Percentiles rank a stretch among this genome's conserved stretches.
Conservation (phyloP, 495 filamentous ascomycete species). For the Glarea lozoyensis region DNA sequence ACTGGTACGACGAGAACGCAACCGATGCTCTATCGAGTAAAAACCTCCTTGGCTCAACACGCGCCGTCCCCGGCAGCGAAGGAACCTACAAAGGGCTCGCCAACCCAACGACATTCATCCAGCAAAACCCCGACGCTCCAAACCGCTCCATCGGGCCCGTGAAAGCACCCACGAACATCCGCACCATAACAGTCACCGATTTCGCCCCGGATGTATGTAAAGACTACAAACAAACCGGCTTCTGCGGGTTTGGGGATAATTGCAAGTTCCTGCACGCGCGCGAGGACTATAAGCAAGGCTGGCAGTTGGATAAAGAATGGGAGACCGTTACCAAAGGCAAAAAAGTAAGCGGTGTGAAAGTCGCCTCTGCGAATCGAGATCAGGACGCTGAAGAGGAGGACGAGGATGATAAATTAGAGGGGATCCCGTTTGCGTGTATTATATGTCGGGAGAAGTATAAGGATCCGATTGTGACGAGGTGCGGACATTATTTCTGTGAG, state of each 20-base stretch:
- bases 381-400: slow-evolving; percentile 47
- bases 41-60: slow-evolving; percentile 57
- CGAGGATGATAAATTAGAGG: slow-evolving; percentile 70
- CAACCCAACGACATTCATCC: slow-evolving; percentile 64
- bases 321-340: slow-evolving; percentile 74
- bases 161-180: slow-evolving; percentile 82
- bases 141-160: slow-evolving; percentile 68
- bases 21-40: slow-evolving; percentile 39
- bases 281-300: slow-evolving; percentile 86
- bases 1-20: slow-evolving; percentile 76
- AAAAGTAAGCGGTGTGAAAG: slow-evolving; percentile 50
- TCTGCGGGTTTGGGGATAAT: slow-evolving; percentile 71
- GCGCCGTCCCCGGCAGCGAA: slow-evolving; percentile 32
- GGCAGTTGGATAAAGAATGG: slow-evolving; percentile 94
- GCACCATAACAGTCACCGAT: slow-evolving; percentile 83
- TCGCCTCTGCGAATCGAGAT: slow-evolving; percentile 49
- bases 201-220: slow-evolving; percentile 94
- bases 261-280: slow-evolving; percentile 85
- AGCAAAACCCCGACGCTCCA: slow-evolving; percentile 75
- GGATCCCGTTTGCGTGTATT: slow-evolving; percentile 92
- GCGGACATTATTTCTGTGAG: slow-evolving; percentile 94
- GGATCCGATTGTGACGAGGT: slow-evolving; percentile 77
- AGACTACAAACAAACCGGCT: slow-evolving; percentile 86
- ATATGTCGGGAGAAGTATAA: slow-evolving; percentile 80
- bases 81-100: slow-evolving; percentile 72